Evolutionary conservation across 345 rosid species (phyloP).

Genomic region (Brassica rapa): DNA sequence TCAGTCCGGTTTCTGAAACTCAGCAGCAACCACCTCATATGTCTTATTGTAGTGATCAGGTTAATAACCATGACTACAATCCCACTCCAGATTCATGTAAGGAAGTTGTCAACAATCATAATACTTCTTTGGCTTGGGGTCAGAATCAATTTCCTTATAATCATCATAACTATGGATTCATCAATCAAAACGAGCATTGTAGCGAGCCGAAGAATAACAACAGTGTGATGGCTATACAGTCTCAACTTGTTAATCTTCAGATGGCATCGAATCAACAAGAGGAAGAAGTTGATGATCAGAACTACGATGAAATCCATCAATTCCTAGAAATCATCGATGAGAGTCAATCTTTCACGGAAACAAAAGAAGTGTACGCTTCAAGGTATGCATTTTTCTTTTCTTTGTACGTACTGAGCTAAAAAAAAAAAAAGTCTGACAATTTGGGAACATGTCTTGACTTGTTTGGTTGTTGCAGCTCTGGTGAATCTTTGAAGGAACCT

Average conservation of each 20-base stretch:
- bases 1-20: constrained; percentile 18
- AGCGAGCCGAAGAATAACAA: constrained; percentile 29
- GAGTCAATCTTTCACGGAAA: constrained; percentile 69
- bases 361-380: constrained; percentile 60
- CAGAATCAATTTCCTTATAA: constrained; percentile 31
- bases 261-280: constrained; percentile 44
- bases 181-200: constrained; percentile 36
- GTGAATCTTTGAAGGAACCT: constrained; percentile 46
- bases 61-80: constrained; percentile 7
- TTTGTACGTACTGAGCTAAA: neutral
- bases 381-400: constrained; percentile 40
- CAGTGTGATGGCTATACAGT: constrained; percentile 48
- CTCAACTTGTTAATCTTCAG: constrained; percentile 51
- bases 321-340: constrained; percentile 80
- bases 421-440: neutral
- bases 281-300: constrained; percentile 40
- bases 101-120: constrained; percentile 6
- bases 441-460: neutral
- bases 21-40: constrained; percentile 50
- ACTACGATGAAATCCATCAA: constrained; percentile 74
- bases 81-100: constrained; percentile 49
- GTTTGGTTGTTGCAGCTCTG: neutral
- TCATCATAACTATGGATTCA: constrained; percentile 43
- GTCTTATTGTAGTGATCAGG: constrained; percentile 43
- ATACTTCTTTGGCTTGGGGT: constrained; percentile 14